Percentiles rank a stretch among this genome's conserved stretches.
Conservation (phyloP, 352 stramenopile genomes). For the Globisporangium okanoganense region DNA sequence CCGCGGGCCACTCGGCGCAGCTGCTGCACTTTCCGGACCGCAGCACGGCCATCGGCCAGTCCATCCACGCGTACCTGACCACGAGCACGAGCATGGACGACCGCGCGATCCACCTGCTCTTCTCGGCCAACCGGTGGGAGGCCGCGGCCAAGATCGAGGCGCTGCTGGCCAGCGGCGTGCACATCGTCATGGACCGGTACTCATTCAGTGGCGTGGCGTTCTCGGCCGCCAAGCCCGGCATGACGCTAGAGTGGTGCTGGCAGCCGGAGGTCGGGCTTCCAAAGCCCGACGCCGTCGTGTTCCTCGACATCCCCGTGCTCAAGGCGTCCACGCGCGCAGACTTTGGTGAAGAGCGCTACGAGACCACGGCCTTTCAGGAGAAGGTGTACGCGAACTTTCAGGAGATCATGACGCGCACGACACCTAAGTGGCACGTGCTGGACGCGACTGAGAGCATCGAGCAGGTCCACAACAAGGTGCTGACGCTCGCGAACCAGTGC, state of each 20-base stretch:
- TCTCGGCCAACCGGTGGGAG: slow-evolving; percentile 99
- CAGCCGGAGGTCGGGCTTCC: slow-evolving; percentile 95
- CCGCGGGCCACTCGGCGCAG: slow-evolving; percentile 23
- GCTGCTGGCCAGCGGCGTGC: slow-evolving; percentile 74
- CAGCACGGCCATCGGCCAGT: slow-evolving; percentile 90
- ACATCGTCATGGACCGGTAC: slow-evolving; percentile 97
- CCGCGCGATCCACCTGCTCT: slow-evolving; percentile 97
- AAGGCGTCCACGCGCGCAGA: slow-evolving; percentile 87
- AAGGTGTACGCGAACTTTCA: slow-evolving; percentile 84
- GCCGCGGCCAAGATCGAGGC: slow-evolving; percentile 69
- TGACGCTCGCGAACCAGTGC: slow-evolving; percentile 44
- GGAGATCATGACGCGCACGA: slow-evolving; percentile 38
- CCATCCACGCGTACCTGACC: slow-evolving; percentile 97
- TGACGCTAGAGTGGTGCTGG: slow-evolving; percentile 98
- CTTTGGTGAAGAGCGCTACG: slow-evolving; percentile 93
- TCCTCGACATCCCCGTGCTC: slow-evolving; percentile 94
- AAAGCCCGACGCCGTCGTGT: slow-evolving; percentile 96
- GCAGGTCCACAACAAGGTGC: slow-evolving; percentile 59
- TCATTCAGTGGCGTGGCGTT: slow-evolving; percentile 98
- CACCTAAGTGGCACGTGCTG: slow-evolving; percentile 68
- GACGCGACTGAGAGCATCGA: slow-evolving; percentile 78
- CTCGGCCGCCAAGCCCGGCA: slow-evolving; percentile 93
- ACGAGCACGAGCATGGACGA: slow-evolving; percentile 92
- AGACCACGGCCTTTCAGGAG: slow-evolving; percentile 86
- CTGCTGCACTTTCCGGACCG: slow-evolving; percentile 82